Evolutionary conservation across 2,329 filamentous ascomycete genomes (phyloP).

Genomic region (Exophiala calicioides): DNA sequence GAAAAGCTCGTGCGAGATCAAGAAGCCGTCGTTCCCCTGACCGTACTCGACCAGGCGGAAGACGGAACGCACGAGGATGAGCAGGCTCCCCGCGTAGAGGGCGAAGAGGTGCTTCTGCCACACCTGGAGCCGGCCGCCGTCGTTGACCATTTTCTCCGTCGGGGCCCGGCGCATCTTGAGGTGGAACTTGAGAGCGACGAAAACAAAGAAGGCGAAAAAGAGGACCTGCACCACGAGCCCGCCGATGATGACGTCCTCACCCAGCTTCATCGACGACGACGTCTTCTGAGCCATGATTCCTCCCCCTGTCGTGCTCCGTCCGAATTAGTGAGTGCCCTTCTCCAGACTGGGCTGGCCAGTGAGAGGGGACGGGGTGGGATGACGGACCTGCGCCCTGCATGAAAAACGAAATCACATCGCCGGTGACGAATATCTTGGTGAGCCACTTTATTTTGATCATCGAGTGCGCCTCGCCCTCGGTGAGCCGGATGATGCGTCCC

Average conservation of each 20-base stretch:
- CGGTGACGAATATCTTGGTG: conserved; percentile 44
- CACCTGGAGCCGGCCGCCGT: neutral
- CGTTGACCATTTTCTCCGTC: neutral
- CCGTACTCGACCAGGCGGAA: conserved; percentile 38
- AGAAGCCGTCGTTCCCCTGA: conserved; percentile 35
- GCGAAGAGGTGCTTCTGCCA: conserved; percentile 43
- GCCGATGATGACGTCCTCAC: conserved; percentile 48
- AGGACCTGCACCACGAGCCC: conserved; percentile 53
- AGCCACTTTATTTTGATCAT: conserved; percentile 40
- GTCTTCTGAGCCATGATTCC: conserved; percentile 16
- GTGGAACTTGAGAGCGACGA: conserved; percentile 41
- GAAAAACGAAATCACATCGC: conserved; percentile 48
- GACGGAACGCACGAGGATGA: conserved; percentile 36
- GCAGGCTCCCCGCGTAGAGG: conserved; percentile 29
- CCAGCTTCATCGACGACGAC: conserved; percentile 29
- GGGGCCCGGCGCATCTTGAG: conserved; percentile 3
- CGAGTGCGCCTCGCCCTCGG: conserved; percentile 36
- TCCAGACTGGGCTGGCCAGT: no score
- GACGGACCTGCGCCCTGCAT: conserved; percentile 39
- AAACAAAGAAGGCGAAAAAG: conserved; percentile 54
- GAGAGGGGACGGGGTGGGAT: neutral
- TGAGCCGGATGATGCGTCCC: conserved; percentile 45
- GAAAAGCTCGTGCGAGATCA: conserved; percentile 36
- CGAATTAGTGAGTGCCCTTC: no score
- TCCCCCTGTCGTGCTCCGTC: conserved; percentile 16